Evolutionary conservation across 805 yeast genomes (phyloP).

Genomic region (Yarrowia hollandica): DNA sequence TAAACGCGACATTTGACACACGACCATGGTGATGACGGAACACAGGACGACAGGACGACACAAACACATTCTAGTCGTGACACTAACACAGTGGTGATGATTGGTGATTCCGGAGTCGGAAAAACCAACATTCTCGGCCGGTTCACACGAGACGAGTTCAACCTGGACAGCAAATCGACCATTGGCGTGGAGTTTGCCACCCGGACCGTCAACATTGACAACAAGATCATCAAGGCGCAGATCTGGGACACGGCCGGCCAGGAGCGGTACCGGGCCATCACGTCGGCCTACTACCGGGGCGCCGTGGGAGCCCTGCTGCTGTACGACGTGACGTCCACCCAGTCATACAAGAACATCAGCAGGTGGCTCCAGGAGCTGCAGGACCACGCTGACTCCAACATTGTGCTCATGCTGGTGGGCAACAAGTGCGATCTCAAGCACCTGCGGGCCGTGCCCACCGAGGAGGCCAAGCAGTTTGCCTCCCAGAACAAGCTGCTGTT

Average conservation of each 20-base stretch:
- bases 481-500: slow-evolving; percentile 30
- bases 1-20: too few relatives aligned
- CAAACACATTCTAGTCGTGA: neutral
- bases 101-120: slow-evolving; percentile 97
- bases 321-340: slow-evolving; percentile 93
- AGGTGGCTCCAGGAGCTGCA: slow-evolving; percentile 92
- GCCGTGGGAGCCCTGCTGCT: slow-evolving; percentile 97
- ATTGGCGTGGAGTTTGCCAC: slow-evolving; percentile 99
- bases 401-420: slow-evolving; percentile 94
- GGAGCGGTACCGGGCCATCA: slow-evolving; percentile 96
- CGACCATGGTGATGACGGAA: too few relatives aligned
- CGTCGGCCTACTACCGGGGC: slow-evolving; percentile 95
- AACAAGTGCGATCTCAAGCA: slow-evolving; percentile 93
- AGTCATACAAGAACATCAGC: slow-evolving; percentile 83
- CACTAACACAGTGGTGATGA: slow-evolving; percentile 66
- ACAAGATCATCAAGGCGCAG: slow-evolving; percentile 93
- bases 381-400: slow-evolving; percentile 95
- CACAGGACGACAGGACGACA: neutral
- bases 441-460: slow-evolving; percentile 92
- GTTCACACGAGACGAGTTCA: slow-evolving; percentile 94
- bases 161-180: slow-evolving; percentile 88
- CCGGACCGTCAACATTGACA: slow-evolving; percentile 89
- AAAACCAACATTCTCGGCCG: slow-evolving; percentile 90
- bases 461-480: slow-evolving; percentile 82
- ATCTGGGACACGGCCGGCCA: slow-evolving; percentile 99